Conservation (phyloP, 768 basidiomycete species). For the Tricholoma terreum region DNA sequence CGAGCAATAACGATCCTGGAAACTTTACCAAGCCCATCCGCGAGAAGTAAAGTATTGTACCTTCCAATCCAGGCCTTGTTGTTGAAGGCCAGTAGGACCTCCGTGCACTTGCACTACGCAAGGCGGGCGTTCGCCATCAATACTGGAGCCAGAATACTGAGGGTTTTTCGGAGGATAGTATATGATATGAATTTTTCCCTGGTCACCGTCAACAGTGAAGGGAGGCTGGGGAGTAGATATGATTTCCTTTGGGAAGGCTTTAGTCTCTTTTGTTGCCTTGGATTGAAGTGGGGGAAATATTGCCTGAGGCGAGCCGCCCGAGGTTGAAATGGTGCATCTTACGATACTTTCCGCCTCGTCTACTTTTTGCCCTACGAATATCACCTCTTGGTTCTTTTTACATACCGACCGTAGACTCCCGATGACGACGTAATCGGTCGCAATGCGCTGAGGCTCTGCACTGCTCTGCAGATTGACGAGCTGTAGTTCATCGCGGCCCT, state of each 20-base stretch:
- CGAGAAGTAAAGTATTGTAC: constrained; percentile 66
- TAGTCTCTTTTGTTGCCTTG: constrained; percentile 5
- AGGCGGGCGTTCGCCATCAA: constrained; percentile 59
- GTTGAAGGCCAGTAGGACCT: constrained; percentile 56
- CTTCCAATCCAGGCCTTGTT: constrained; percentile 49
- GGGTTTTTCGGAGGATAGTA: constrained; percentile 71
- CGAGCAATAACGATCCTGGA: neutral
- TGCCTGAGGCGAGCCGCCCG: constrained; percentile 15
- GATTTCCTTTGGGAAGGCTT: constrained; percentile 26
- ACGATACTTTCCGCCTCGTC: constrained; percentile 37
- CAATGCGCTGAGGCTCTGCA: constrained; percentile 29
- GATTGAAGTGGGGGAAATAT: constrained; percentile 19
- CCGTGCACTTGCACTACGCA: constrained; percentile 66
- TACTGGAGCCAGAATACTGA: constrained; percentile 45
- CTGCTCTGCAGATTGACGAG: constrained; percentile 33
- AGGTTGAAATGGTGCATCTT: constrained; percentile 28
- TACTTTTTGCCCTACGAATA: constrained; percentile 42
- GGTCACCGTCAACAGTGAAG: constrained; percentile 31
- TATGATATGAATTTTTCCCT: constrained; percentile 53
- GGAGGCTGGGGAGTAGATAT: constrained; percentile 50
- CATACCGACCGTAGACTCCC: constrained; percentile 33
- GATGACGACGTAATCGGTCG: constrained; percentile 42
- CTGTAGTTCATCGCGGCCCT: constrained; percentile 40
- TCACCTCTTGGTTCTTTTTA: constrained; percentile 26
- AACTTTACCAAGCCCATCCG: constrained; percentile 65